These are phyloP conservation scores for Comarum palustre DNA, from an alignment of 306 rosid genomes.

Conservation along the genomic window DNA sequence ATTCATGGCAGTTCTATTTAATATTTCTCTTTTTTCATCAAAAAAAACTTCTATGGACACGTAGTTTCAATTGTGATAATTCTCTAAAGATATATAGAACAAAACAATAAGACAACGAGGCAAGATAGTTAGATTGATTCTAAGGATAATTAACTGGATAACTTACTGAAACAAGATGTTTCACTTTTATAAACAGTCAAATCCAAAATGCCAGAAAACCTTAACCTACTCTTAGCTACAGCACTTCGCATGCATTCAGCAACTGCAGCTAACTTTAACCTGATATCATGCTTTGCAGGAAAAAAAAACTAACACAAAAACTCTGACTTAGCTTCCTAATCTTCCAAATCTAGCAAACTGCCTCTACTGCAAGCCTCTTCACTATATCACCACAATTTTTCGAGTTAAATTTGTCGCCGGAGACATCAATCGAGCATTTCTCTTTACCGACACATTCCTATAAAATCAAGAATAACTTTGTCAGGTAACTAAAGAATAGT, in stretches of 20 bases:
- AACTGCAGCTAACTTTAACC: not conserved
- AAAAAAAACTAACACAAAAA: not conserved
- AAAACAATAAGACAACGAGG: too few species aligned
- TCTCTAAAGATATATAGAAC: too few species aligned
- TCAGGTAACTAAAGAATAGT: not conserved
- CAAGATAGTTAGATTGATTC: not conserved
- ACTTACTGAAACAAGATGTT: not conserved
- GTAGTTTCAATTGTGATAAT: too few species aligned
- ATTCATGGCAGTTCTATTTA: too few species aligned
- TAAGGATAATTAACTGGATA: not conserved
- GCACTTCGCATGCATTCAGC: not conserved
- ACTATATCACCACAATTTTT: conserved; percentile 30
- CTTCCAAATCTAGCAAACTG: conserved; percentile 29
- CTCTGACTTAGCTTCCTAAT: not conserved
- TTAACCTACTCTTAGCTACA: not conserved
- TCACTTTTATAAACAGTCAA: not conserved
- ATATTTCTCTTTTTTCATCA: too few species aligned
- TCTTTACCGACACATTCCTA: conserved; percentile 49
- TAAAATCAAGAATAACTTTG: not conserved
- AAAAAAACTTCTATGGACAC: too few species aligned
- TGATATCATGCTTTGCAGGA: too few species aligned
- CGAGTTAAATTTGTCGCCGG: conserved; percentile 36
- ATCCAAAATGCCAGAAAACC: not conserved
- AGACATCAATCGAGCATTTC: conserved; percentile 37
- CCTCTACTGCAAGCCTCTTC: conserved; percentile 52